A percentile compares a stretch with the other conserved stretches of the same genome.
Conservation (phyloP, 805 yeast species). For the Tetrapisispora namnaoensis region DNA sequence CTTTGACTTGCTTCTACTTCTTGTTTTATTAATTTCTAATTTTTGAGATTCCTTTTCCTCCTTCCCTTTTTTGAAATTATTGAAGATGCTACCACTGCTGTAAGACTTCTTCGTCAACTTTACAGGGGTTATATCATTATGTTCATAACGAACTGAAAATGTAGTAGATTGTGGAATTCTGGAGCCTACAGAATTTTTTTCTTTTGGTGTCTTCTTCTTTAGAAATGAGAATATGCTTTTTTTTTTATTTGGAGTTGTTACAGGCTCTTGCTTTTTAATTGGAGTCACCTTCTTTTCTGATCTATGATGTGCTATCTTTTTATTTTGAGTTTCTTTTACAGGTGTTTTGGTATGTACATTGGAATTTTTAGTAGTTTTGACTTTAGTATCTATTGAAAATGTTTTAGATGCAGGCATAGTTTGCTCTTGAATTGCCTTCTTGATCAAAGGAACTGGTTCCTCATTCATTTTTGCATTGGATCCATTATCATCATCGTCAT, state of each 20-base stretch:
- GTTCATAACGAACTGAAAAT: conserved; percentile 7
- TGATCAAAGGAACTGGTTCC: background rate
- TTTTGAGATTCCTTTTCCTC: background rate
- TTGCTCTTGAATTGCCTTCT: background rate
- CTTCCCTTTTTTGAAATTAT: conserved; percentile 17
- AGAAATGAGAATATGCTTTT: conserved; percentile 25
- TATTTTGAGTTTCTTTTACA: background rate
- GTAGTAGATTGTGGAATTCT: conserved; percentile 11
- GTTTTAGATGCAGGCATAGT: no score
- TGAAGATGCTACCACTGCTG: conserved; percentile 24
- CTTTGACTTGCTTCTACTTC: background rate
- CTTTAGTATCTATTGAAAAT: no score
- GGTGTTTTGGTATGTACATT: no score
- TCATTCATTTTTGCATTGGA: no score
- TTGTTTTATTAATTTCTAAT: background rate
- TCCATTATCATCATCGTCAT: no score
- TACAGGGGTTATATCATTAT: conserved; percentile 11
- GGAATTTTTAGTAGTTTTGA: no score
- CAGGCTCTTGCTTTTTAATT: background rate
- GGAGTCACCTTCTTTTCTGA: background rate
- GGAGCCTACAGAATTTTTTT: background rate
- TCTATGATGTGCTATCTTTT: background rate
- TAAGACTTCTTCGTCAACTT: conserved; percentile 20
- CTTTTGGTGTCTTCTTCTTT: conserved; percentile 15
- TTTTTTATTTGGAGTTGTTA: conserved; percentile 9